These are phyloP conservation scores for Mediolabrus comicus DNA, from an alignment of 108 stramenopile genomes.

Conservation along the genomic window DNA sequence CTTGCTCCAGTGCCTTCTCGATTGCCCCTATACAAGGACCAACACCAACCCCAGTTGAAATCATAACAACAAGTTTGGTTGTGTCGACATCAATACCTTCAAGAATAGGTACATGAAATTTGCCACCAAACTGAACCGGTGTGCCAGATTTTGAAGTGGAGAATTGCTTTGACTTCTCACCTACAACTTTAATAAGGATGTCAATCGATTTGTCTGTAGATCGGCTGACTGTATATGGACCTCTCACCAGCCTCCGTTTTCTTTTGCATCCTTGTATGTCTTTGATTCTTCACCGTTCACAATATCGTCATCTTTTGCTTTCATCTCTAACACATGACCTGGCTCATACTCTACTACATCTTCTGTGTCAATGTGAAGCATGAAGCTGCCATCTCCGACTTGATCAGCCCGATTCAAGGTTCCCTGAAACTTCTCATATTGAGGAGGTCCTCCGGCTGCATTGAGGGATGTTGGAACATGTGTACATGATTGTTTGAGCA, in stretches of 20 bases:
- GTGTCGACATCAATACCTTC: conserved; percentile 38
- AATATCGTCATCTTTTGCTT: background rate
- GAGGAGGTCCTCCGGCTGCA: conserved; percentile 18
- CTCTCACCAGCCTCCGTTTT: conserved; percentile 53
- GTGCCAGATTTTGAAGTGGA: conserved; percentile 26
- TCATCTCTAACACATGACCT: conserved; percentile 56
- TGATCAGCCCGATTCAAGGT: conserved; percentile 19
- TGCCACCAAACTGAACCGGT: conserved; percentile 48
- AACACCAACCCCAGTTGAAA: conserved; percentile 55
- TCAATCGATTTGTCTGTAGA: conserved; percentile 23
- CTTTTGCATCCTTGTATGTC: conserved; percentile 5
- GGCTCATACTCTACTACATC: conserved; percentile 39
- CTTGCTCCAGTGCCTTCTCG: conserved; percentile 26
- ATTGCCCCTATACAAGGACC: conserved; percentile 54
- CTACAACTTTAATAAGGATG: conserved; percentile 43
- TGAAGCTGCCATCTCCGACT: conserved; percentile 33
- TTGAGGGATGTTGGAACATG: background rate
- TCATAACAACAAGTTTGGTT: conserved; percentile 31
- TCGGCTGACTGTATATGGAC: conserved; percentile 51
- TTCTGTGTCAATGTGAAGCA: conserved; percentile 39
- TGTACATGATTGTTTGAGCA: background rate
- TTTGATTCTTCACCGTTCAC: background rate
- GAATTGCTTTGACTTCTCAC: conserved; percentile 39
- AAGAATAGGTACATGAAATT: conserved; percentile 55
- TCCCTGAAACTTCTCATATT: conserved; percentile 38